phyloP scores from a whole-genome alignment of 2,329 filamentous ascomycete genomes.

The Pezizomycotina sp. region DNA sequence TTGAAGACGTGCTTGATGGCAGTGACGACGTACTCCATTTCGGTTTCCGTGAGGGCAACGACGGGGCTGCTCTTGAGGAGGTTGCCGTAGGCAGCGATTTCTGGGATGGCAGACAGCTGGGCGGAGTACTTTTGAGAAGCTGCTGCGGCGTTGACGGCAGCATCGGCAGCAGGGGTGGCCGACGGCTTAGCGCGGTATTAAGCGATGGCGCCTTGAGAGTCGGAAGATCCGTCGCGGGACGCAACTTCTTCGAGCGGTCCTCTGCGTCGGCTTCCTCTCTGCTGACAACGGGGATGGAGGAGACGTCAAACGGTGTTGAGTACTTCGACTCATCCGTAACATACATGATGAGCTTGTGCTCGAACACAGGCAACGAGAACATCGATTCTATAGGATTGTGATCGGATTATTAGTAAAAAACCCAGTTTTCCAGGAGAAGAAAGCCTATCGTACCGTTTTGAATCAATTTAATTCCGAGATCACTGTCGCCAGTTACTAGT shows the following conservation, averaged over 20 bases:
- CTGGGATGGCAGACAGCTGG: slow-evolving; percentile 44
- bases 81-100: slow-evolving; percentile 74
- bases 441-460: slow-evolving; percentile 67
- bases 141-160: slow-evolving; percentile 57
- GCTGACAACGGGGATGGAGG: slow-evolving; percentile 79
- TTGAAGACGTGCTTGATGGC: slow-evolving; percentile 97
- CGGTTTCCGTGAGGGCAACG: slow-evolving; percentile 84
- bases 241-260: slow-evolving; percentile 88
- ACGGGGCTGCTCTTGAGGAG: slow-evolving; percentile 79
- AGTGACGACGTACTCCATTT: slow-evolving; percentile 90
- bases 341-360: slow-evolving; percentile 95
- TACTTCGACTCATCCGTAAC: slow-evolving; percentile 85
- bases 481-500: slow-evolving; percentile 82
- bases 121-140: slow-evolving; percentile 68
- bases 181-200: slow-evolving; percentile 40
- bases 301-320: slow-evolving; percentile 71
- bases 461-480: slow-evolving; percentile 71
- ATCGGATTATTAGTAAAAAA: slow-evolving; percentile 1
- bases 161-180: slow-evolving; percentile 51
- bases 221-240: slow-evolving; percentile 59
- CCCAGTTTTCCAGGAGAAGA: no score
- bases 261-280: slow-evolving; percentile 92
- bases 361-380: slow-evolving; percentile 86
- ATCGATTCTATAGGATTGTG: slow-evolving; percentile 52
- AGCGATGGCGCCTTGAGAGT: slow-evolving; percentile 85